Base-by-base conservation (phyloP, 345 rosid species). In the Hibiscus syriacus region DNA sequence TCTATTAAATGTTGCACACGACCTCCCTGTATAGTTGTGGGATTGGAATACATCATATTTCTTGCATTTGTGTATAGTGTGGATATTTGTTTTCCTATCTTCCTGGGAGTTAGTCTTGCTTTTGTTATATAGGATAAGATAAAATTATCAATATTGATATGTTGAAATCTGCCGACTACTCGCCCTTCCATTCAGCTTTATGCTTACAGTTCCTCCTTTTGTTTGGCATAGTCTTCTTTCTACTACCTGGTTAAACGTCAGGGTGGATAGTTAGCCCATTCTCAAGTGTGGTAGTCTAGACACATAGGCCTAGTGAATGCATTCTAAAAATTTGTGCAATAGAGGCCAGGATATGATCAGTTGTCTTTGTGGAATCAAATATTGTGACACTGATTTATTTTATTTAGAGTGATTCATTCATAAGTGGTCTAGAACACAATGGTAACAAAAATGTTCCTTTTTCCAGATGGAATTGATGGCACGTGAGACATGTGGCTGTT, bases 381-480 rank as follows among this genome's bases (percentile, higher is more conserved):
- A 5, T 36, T 70, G 48, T 55, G 26, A 60, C n/a, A n/a, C 72
- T 64, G 63, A 50, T 70, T 64, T 76, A 6, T 50, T 67, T 67
- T 55, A 29, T 71, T 45, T 58, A n/a, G 29, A 57, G 38, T 71
- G 13, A 68, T 59, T 50, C 62, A 70, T 77, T 55, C 71, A 25
- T 29, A 14, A 64, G 70, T 45, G 54, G 66, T 63, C 25, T 56
- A 70, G 39, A 64, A 64, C 55, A 43, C 72, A 55, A 74, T 84
- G 72, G 80, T 81, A 74, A 86, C 80, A 13, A 36, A 77, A 77
- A 70, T 89, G 84, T 79, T 91, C 79, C 88, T 89, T 89, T 86
- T 87, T 85, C 90, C 97, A 94, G 95, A 93, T 90, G 96, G 87
- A 87, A 74, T 80, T 76, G 94, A 90, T 89, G 97, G 81, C 79